Conservation (phyloP, 108 stramenopile species). For the Nannochloropsis salina region DNA sequence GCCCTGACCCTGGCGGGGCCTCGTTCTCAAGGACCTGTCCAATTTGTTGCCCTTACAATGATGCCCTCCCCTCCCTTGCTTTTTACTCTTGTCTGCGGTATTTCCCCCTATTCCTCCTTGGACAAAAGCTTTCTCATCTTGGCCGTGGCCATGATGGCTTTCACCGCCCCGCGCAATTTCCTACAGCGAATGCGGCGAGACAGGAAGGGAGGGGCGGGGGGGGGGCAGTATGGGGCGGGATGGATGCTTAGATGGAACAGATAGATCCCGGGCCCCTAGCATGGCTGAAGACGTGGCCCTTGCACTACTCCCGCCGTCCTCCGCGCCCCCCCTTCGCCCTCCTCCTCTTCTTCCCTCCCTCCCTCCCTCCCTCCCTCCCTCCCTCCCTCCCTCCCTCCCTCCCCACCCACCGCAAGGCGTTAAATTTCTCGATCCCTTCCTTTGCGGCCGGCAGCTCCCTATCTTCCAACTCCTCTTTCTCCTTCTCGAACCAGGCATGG, state of each 20-base stretch:
- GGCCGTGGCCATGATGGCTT: background rate
- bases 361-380: background rate
- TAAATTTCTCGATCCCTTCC: conserved; percentile 24
- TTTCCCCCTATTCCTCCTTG: background rate
- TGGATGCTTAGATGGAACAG: background rate
- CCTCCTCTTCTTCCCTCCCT: too few relatives aligned
- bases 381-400: background rate
- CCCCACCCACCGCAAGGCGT: conserved; percentile 21
- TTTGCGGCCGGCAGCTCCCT: conserved; percentile 23
- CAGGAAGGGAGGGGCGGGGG: background rate
- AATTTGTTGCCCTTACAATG: too few relatives aligned
- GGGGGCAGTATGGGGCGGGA: conserved; percentile 21
- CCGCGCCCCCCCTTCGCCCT: too few relatives aligned
- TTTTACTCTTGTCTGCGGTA: too few relatives aligned
- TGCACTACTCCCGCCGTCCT: too few relatives aligned
- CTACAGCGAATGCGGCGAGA: background rate
- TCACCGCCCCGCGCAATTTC: background rate
- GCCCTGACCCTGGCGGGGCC: too few relatives aligned
- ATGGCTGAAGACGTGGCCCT: too few relatives aligned
- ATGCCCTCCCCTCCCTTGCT: too few relatives aligned
- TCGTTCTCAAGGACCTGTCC: too few relatives aligned
- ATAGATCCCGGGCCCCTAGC: background rate
- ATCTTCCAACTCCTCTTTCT: conserved; percentile 24
- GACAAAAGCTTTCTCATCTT: background rate
- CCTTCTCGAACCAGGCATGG: conserved; percentile 34